phyloP scores from a whole-genome alignment of 495 filamentous ascomycete genomes.

The Emericellopsis terricola region DNA sequence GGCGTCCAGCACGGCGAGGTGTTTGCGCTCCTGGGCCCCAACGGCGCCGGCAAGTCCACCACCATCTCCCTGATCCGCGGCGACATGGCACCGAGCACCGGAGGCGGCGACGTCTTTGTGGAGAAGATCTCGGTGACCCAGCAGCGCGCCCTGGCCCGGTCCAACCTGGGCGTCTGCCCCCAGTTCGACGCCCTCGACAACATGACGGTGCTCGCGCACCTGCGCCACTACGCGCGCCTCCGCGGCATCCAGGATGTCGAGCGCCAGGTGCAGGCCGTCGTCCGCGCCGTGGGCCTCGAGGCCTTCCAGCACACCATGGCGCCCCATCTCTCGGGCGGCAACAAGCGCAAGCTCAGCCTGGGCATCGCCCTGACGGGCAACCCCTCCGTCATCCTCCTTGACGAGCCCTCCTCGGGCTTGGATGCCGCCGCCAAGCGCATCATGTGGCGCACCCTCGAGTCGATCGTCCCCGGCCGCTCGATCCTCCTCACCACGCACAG shows the following conservation, averaged over 20 bases:
- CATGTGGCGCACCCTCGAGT: slow-evolving; percentile 40
- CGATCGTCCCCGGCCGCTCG: slow-evolving; percentile 29
- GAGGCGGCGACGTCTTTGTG: slow-evolving; percentile 29
- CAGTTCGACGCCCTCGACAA: slow-evolving; percentile 41
- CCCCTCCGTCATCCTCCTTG: slow-evolving; percentile 43
- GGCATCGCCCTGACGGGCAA: slow-evolving; percentile 51
- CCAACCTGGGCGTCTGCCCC: slow-evolving; percentile 48
- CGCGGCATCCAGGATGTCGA: slow-evolving; percentile 37
- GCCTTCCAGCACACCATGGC: slow-evolving; percentile 33
- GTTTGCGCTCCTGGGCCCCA: slow-evolving; percentile 50
- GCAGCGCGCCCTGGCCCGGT: slow-evolving; percentile 34
- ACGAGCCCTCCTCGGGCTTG: slow-evolving; percentile 44
- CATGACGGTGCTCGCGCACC: slow-evolving; percentile 42
- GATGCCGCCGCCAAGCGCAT: slow-evolving; percentile 44
- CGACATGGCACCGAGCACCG: slow-evolving; percentile 36
- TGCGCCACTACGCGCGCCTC: slow-evolving; percentile 43
- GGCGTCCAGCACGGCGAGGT: slow-evolving; percentile 46
- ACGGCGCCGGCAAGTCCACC: slow-evolving; percentile 62
- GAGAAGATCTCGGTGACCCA: slow-evolving; percentile 7
- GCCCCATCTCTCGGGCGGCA: slow-evolving; percentile 42
- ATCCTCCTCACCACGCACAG: slow-evolving; percentile 43
- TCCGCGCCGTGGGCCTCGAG: slow-evolving; percentile 29
- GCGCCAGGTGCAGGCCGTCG: slow-evolving; percentile 33
- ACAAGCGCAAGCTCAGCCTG: slow-evolving; percentile 46
- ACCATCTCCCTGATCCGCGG: slow-evolving; percentile 58